phyloP scores from a whole-genome alignment of 2,329 filamentous ascomycete species.

The Fusarium illudens region DNA sequence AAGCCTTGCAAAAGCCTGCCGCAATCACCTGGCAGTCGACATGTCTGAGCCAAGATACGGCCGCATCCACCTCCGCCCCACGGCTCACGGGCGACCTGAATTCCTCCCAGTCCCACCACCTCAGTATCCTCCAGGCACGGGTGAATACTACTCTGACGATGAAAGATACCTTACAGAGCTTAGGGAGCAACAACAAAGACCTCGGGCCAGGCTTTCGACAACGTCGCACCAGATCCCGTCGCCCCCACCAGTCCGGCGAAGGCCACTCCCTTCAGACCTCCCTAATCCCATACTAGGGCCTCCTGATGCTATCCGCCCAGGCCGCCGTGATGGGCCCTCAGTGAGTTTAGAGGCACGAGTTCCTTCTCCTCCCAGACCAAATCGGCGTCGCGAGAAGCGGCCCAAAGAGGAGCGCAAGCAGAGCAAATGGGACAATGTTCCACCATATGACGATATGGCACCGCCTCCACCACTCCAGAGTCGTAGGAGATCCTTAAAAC shows the following conservation, averaged over 20 bases:
- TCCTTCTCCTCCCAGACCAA: neutral
- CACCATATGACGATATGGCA: neutral
- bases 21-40: neutral
- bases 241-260: neutral
- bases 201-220: neutral
- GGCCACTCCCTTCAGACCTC: neutral
- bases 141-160: neutral
- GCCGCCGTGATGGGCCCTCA: neutral
- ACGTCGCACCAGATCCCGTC: neutral
- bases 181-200: neutral
- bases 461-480: neutral
- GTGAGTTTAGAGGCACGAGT: neutral
- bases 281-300: neutral
- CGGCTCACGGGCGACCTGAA: neutral
- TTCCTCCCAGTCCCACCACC: neutral
- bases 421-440: neutral
- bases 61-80: constrained; percentile 2
- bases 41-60: neutral
- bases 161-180: neutral
- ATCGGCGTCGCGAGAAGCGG: neutral
- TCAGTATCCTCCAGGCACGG: neutral
- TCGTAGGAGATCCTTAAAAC: neutral
- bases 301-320: neutral
- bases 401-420: neutral
- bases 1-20: too few relatives aligned